These are phyloP conservation scores for Gyromitra esculenta DNA, from an alignment of 2,329 filamentous ascomycete species.

Conservation along the genomic window DNA sequence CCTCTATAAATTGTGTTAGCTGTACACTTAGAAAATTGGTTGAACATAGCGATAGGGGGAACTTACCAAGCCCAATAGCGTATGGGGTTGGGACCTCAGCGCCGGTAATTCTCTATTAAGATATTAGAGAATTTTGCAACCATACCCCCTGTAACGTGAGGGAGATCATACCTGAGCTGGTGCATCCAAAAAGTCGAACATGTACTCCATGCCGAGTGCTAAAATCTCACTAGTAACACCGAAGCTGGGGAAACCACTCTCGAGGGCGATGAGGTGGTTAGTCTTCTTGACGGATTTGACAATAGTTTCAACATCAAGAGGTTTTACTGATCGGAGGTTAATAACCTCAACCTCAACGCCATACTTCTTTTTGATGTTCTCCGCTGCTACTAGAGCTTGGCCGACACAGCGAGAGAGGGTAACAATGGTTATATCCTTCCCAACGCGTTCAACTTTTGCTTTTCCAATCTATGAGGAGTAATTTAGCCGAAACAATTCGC, in stretches of 20 bases:
- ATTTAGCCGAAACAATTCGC: constrained; percentile 11
- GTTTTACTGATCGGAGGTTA: constrained; percentile 98
- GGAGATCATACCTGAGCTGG: constrained; percentile 72
- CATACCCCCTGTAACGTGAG: neutral
- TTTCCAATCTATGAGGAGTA: constrained; percentile 75
- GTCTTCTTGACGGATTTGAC: constrained; percentile 99
- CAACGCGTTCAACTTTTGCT: constrained; percentile 96
- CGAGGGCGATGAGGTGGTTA: constrained; percentile 85
- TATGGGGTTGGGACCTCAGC: constrained; percentile 98
- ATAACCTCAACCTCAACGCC: constrained; percentile 95
- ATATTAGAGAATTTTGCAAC: constrained; percentile 24
- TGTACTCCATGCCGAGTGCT: constrained; percentile 95
- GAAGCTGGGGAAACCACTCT: constrained; percentile 95
- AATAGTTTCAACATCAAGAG: constrained; percentile 92
- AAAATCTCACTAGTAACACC: constrained; percentile 93
- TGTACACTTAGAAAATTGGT: neutral
- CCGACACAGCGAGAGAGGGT: constrained; percentile 94
- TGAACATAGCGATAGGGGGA: neutral
- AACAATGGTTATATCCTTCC: constrained; percentile 96
- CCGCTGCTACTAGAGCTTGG: constrained; percentile 86
- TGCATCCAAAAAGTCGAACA: constrained; percentile 95
- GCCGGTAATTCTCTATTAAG: constrained; percentile 77
- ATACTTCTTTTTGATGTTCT: constrained; percentile 94
- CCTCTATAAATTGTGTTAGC: constrained; percentile 66
- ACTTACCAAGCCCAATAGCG: constrained; percentile 54